Percentiles rank a stretch among this genome's conserved stretches.
phyloP scores from a whole-genome alignment of 73 alveolate genomes.

The Symbiodinium pilosum region DNA sequence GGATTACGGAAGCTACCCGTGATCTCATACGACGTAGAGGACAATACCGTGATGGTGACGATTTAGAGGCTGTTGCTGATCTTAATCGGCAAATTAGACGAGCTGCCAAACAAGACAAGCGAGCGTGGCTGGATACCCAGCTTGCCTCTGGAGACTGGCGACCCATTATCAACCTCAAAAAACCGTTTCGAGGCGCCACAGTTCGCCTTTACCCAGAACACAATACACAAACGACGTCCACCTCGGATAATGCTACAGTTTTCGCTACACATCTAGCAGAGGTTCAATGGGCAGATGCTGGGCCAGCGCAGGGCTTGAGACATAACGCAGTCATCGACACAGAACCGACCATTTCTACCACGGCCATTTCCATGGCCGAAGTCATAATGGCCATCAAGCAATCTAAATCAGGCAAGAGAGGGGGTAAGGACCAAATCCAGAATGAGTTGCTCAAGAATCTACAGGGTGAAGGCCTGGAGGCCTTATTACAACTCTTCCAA shows the following conservation, averaged over 20 bases:
- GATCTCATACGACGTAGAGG: background rate
- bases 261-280: background rate
- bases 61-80: background rate
- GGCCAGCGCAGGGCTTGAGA: background rate
- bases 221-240: background rate
- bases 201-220: background rate
- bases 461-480: background rate
- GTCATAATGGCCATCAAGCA: background rate
- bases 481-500: background rate
- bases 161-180: background rate
- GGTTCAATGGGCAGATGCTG: background rate
- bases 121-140: conserved; percentile 14
- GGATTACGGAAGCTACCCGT: background rate
- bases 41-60: background rate
- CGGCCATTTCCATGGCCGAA: conserved; percentile 24
- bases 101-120: background rate
- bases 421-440: background rate
- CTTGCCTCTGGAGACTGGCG: background rate
- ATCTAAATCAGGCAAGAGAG: background rate
- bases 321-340: background rate
- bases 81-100: background rate
- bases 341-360: conserved; percentile 7
- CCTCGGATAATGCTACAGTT: background rate
- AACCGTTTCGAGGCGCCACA: background rate
- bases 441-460: background rate